Conservation (phyloP, 371 early-diverging fungal genomes). For the Thermomucor indicae-seudaticae region DNA sequence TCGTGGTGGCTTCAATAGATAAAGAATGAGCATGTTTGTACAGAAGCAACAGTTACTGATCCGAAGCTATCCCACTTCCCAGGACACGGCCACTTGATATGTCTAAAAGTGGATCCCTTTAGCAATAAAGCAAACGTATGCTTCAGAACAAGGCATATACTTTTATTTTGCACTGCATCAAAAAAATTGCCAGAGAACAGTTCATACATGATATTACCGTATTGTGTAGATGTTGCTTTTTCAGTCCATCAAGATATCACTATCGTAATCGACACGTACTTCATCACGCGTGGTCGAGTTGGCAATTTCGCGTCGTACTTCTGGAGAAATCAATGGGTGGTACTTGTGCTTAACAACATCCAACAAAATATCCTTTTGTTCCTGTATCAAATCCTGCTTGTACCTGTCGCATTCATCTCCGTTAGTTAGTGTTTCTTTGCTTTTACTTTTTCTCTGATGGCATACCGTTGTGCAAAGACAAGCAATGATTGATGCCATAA, state of each 20-base stretch:
- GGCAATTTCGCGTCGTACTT: constrained; percentile 86
- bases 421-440: background rate
- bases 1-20: constrained; percentile 83
- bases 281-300: constrained; percentile 64
- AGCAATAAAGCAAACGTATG: background rate
- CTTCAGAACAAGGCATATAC: too few relatives aligned
- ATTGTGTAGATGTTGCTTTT: background rate
- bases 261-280: constrained; percentile 32
- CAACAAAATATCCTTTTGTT: constrained; percentile 90
- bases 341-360: constrained; percentile 73
- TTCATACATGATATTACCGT: too few relatives aligned
- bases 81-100: too few relatives aligned
- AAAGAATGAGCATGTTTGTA: too few relatives aligned
- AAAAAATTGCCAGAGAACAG: too few relatives aligned
- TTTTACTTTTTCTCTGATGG: background rate
- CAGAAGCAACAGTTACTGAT: too few relatives aligned
- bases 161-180: too few relatives aligned
- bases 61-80: too few relatives aligned
- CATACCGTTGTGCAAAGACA: constrained; percentile 86
- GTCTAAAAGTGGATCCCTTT: too few relatives aligned
- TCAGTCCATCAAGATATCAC: constrained; percentile 19
- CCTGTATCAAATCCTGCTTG: constrained; percentile 91
- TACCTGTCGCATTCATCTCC: constrained; percentile 50
- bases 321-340: constrained; percentile 86
- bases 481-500: constrained; percentile 97